These are phyloP conservation scores for Podospora appendiculata DNA, from an alignment of 495 filamentous ascomycete species.

Conservation along the genomic window DNA sequence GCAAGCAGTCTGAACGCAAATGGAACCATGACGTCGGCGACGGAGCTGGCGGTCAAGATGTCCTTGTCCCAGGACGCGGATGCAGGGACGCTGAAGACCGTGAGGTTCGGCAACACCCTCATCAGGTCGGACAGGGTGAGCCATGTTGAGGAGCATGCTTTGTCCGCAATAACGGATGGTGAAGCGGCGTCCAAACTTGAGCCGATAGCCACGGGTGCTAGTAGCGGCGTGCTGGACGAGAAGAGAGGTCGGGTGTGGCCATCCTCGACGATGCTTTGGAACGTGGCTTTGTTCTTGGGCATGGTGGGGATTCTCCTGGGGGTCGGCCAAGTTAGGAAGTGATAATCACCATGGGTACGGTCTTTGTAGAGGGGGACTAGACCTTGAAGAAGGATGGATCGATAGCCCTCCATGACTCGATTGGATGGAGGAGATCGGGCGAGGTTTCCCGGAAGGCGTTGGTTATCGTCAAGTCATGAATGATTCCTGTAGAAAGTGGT, in stretches of 20 bases:
- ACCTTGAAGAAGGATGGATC: too few relatives aligned
- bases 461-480: too few relatives aligned
- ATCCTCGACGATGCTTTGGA: neutral
- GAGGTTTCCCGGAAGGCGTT: too few relatives aligned
- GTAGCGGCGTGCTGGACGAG: neutral
- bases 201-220: neutral
- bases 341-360: too few relatives aligned
- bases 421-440: too few relatives aligned
- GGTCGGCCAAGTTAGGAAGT: neutral
- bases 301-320: neutral
- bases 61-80: neutral
- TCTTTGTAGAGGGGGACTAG: too few relatives aligned
- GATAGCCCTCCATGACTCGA: too few relatives aligned
- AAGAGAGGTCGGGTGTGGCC: neutral
- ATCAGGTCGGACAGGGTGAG: neutral
- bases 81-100: neutral
- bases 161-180: too few relatives aligned
- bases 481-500: too few relatives aligned
- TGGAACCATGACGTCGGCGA: neutral
- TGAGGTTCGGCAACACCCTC: neutral
- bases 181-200: neutral
- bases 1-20: neutral
- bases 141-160: neutral
- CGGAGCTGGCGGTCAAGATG: neutral
- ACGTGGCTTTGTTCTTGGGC: neutral